Conservation (phyloP, 495 filamentous ascomycete species). For the Sabuloglossum arenarium region DNA sequence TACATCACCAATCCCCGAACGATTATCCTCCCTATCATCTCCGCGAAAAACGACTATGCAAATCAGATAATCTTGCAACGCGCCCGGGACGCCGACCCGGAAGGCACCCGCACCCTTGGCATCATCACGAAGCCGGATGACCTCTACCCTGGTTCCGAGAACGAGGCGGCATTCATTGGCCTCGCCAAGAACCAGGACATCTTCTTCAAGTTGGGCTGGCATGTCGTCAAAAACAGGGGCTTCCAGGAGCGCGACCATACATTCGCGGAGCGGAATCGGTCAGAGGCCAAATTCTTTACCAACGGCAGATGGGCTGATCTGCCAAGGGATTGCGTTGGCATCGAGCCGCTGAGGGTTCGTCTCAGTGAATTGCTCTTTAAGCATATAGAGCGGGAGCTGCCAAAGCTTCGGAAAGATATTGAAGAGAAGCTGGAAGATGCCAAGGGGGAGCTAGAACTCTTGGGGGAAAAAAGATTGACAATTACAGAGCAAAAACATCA, state of each 20-base stretch:
- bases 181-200: constrained; percentile 40
- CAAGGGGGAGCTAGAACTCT: background rate
- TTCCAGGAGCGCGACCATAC: constrained; percentile 19
- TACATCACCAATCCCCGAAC: constrained; percentile 37
- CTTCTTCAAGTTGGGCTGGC: constrained; percentile 43
- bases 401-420: constrained; percentile 10
- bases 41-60: constrained; percentile 27
- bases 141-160: constrained; percentile 24
- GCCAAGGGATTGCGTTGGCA: constrained; percentile 9
- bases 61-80: constrained; percentile 27
- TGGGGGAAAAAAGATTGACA: constrained; percentile 8
- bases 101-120: constrained; percentile 30
- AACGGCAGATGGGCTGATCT: constrained; percentile 11
- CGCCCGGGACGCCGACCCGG: constrained; percentile 22
- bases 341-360: constrained; percentile 12
- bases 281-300: constrained; percentile 22
- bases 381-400: constrained; percentile 15
- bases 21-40: constrained; percentile 36
- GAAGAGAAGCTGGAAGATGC: constrained; percentile 6
- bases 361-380: constrained; percentile 13
- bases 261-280: constrained; percentile 16
- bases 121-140: constrained; percentile 37
- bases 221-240: constrained; percentile 39
- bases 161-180: constrained; percentile 28
- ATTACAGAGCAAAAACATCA: background rate